Base-by-base conservation (phyloP, 129 eudicot genomes). In the Chrysanthemum seticuspe region DNA sequence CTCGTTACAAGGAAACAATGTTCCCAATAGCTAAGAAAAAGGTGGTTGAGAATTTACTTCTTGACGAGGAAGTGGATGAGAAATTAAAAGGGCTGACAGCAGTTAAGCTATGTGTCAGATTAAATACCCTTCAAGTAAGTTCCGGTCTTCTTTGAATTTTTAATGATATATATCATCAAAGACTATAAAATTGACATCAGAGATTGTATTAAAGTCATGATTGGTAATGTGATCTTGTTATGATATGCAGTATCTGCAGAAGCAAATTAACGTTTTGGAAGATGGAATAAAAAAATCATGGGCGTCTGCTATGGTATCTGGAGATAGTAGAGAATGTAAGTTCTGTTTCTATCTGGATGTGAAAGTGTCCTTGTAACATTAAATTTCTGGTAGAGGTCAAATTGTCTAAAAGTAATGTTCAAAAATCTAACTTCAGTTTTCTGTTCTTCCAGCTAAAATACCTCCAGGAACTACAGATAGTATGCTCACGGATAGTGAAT, bases 41-140 rank as follows among this genome's bases (percentile, higher is more conserved):
- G 78, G 73, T 81, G 76, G 84, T 77, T 16, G 97, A 88, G 48
- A 65, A 62, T 67, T 70, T 80, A 49, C 79, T 90, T 78, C 84
- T 94, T 21, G 98, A 94, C 29, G 84, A 83, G 48, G 85, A 82
- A 63, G 89, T 88, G 12, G 80, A 76, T 78, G 75, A 77, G 34
- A 82, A 80, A 60, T 53, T 94, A 78, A 81, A 77, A 71, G 85
- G 66, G 21, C 79, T 94, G 84, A 87, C 97, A 12, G 68, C 80
- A 67, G 75, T 84, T 51, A 90, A 90, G 81, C 87, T 94, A 7
- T 94, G 98, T 73, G 81, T 88, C 84, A 94, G 96, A 84, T 71
- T 94, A 67, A 94, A 90, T 74, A 94, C 98, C 60, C 91, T 87
- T 76, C 92, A 85, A 74, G 98, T 94, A 77, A 84, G 98, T 84